These are phyloP conservation scores for Erysimum cheiranthoides DNA, from an alignment of 345 rosid species.

Conservation along the genomic window DNA sequence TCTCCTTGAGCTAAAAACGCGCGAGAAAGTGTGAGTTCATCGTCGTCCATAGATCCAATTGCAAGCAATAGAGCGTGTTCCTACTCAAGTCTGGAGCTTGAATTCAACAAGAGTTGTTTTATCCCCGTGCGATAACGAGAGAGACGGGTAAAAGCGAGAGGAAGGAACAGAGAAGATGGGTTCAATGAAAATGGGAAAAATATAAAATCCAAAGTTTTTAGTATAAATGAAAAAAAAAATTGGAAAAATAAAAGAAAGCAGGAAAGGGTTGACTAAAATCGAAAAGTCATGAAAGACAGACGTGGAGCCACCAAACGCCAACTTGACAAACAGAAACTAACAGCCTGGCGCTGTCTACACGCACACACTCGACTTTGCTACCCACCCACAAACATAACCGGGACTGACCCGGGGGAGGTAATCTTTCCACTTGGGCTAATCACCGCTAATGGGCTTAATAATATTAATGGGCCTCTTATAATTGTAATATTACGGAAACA, in stretches of 20 bases:
- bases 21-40: slow-evolving; percentile 30
- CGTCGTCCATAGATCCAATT: slow-evolving; percentile 33
- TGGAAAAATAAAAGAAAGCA: background rate
- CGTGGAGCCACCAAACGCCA: slow-evolving; percentile 51
- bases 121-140: slow-evolving; percentile 27
- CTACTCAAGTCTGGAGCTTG: slow-evolving; percentile 23
- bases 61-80: slow-evolving; percentile 10
- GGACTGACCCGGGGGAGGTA: background rate
- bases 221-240: background rate
- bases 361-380: slow-evolving; percentile 27
- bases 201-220: background rate
- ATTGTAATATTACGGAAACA: background rate
- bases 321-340: slow-evolving; percentile 37
- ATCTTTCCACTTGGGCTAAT: background rate
- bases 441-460: slow-evolving; percentile 28
- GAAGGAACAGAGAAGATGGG: slow-evolving; percentile 27
- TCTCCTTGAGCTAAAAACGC: slow-evolving; percentile 20
- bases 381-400: slow-evolving; percentile 11
- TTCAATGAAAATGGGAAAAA: slow-evolving; percentile 12
- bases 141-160: slow-evolving; percentile 28
- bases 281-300: slow-evolving; percentile 44
- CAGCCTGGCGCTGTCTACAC: slow-evolving; percentile 32
- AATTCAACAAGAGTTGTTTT: slow-evolving; percentile 6
- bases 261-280: slow-evolving; percentile 42
- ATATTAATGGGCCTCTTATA: slow-evolving; percentile 4